A percentile compares a stretch with the other conserved stretches of the same genome.
Conservation (phyloP, 495 filamentous ascomycete genomes). For the Talaromyces borbonicus region DNA sequence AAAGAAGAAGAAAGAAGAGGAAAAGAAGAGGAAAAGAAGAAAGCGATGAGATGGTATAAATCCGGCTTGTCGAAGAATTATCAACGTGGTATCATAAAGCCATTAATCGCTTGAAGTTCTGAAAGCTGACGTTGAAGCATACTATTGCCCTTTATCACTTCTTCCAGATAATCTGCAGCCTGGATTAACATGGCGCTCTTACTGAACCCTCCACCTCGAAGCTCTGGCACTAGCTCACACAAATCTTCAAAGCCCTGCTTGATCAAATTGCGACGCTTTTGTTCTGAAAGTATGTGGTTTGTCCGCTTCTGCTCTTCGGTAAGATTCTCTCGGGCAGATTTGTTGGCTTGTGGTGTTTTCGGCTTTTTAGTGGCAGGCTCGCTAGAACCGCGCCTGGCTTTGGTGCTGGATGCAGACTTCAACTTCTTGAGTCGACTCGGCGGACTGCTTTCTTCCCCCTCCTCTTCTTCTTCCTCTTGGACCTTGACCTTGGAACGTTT, state of each 20-base stretch:
- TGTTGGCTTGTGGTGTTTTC: slow-evolving; percentile 25
- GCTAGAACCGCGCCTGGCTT: slow-evolving; percentile 22
- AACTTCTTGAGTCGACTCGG: slow-evolving; percentile 39
- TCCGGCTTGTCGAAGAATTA: too few relatives aligned
- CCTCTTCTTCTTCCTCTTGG: slow-evolving; percentile 28
- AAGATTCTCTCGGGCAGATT: slow-evolving; percentile 60
- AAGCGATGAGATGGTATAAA: not conserved
- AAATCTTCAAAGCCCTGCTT: slow-evolving; percentile 69
- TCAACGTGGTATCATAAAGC: slow-evolving; percentile 35
- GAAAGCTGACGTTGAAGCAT: slow-evolving; percentile 35
- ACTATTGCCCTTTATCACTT: slow-evolving; percentile 57
- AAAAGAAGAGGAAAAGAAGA: not conserved
- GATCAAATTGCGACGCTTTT: slow-evolving; percentile 73
- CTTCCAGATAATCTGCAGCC: slow-evolving; percentile 64
- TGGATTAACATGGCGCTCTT: slow-evolving; percentile 68
- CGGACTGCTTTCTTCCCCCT: slow-evolving; percentile 24
- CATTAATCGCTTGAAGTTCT: slow-evolving; percentile 32
- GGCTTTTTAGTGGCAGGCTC: slow-evolving; percentile 21
- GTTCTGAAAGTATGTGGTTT: slow-evolving; percentile 84
- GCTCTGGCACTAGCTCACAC: slow-evolving; percentile 56
- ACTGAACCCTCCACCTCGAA: slow-evolving; percentile 60
- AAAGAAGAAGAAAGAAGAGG: not conserved
- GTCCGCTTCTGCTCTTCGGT: slow-evolving; percentile 74
- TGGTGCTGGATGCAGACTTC: slow-evolving; percentile 25
- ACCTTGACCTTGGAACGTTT: slow-evolving; percentile 24